Base-by-base conservation (phyloP, 148 eudicot genomes). In the Suaeda aralocaspica region DNA sequence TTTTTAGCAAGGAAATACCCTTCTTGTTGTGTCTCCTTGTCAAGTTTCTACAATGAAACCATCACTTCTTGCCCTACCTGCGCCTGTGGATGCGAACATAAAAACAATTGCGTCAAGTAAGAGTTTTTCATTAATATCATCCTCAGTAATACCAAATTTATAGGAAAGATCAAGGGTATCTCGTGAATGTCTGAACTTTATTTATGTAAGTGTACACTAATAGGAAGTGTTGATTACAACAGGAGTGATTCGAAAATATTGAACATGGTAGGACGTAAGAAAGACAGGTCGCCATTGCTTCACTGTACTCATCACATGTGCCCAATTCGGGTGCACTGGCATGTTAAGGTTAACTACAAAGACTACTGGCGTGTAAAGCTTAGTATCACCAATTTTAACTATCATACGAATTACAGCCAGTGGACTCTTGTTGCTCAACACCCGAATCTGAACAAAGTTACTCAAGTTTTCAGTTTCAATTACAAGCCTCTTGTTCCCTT, bases 241-340 rank as follows among this genome's bases (percentile, higher is more conserved):
- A 91, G 97, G 84, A 86, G 87, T 57, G 91, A 91, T 62, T 86
- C 93, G 1, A 91, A 88, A 70, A 76, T 85, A 52, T 73, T 86
- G 10, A 90, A 80, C 25, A 56, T 68, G 72, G 85, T 69, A 31
- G 89, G 88, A 41, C 87, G 87, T 0, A 88, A 79, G 66, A 89
- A 87, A 71, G 94, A 88, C 30, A 82, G 81, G 57, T 19, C 95
- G 0, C 87, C 95, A 1, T 72, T 91, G 59, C 64, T 93, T 33
- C 95, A 87, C 5, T 93, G 98, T 80, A 93, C 96, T 3, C 87
- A 79, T 31, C 98, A 93, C 39, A 90, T 93, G 96, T 93, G 98
- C 78, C 98, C 98, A 0, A 60, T 93, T 31, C 87, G 96, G 22
- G 84, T 93, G 39, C 98, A 93, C 64, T 93, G 98, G 98, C 98